These are phyloP conservation scores for Gaeumannomyces tritici DNA, from an alignment of 2,329 filamentous ascomycete species.

Conservation along the genomic window DNA sequence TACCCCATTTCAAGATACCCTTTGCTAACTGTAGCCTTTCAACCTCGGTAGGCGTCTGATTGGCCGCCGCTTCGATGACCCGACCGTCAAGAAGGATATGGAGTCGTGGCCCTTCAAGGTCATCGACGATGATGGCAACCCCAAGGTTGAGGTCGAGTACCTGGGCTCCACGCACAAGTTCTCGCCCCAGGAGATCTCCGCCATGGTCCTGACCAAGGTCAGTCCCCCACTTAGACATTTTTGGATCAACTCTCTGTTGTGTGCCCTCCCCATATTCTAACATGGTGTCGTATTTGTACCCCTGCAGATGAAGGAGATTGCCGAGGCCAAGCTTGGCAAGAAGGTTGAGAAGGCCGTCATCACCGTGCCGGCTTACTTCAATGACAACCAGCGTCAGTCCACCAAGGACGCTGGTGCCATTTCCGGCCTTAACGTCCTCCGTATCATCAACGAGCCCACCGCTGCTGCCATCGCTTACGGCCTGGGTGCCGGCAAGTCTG, in stretches of 20 bases:
- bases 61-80: constrained; percentile 89
- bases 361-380: constrained; percentile 99
- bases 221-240: constrained; percentile 11
- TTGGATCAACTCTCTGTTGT: not conserved
- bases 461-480: constrained; percentile 97
- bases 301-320: constrained; percentile 93
- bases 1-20: not conserved
- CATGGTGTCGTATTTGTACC: not conserved
- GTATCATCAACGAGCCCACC: constrained; percentile 99
- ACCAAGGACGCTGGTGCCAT: constrained; percentile 99
- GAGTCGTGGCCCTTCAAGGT: constrained; percentile 99
- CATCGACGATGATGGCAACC: constrained; percentile 77
- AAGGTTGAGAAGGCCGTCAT: constrained; percentile 99
- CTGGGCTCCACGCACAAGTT: constrained; percentile 91
- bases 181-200: constrained; percentile 96
- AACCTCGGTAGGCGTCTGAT: constrained; percentile 70
- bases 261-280: not conserved
- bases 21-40: constrained; percentile 7
- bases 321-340: constrained; percentile 96
- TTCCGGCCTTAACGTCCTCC: constrained; percentile 92
- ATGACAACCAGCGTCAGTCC: constrained; percentile 99
- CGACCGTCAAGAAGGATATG: constrained; percentile 96
- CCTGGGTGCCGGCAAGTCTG: constrained; percentile 87
- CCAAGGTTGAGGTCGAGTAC: constrained; percentile 92
- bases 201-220: constrained; percentile 98